Evolutionary conservation across 352 stramenopile species (phyloP), one percentile per base, ranked within the genome.

Genomic region (Globisporangium heterothallicum): DNA sequence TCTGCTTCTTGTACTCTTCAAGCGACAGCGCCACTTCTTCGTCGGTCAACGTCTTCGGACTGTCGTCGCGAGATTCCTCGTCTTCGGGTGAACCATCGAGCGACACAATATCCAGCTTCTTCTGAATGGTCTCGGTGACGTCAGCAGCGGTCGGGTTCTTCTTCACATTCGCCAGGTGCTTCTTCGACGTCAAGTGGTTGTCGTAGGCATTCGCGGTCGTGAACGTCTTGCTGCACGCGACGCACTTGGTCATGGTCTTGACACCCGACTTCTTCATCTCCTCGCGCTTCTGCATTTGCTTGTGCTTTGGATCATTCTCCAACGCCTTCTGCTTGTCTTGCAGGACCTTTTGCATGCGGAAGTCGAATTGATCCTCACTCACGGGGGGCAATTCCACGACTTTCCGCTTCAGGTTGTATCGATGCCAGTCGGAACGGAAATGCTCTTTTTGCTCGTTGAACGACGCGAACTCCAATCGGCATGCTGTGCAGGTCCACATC

Each of bases 371-470:
- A 47, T 82, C 64, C 61, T 97, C 78, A 18, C 86, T 87, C 53
- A 99, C 76, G 21, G 96, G 80, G 41, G 84, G 77, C 56, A 99
- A 73, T 52, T 91, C 84, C 44, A 96, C 90, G 44, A 98, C 92
- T 59, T 98, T 97, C 58, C 96, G 92, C 85, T 98, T 98, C 38
- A 99, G 84, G 54, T 96, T 96, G 69, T 96, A 96, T 50, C 84
- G 92, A 67, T 99, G 96, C 95, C 95, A 99, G 66, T 98, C 95
- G 56, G 87, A 88, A 66, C 97, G 97, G 72, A 97, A 97, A 72
- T 97, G 91, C 22, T 91, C 83, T 59, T 85, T 92, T 66, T 94
- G 84, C 58, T 78, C 69, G 42, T 62, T 61, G 34, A 71, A 68
- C 44, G 71, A 63, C 44, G 49, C 56, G 43, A 94, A 94, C 61